Percentiles rank a stretch among this genome's conserved stretches.
These are phyloP conservation scores for Auriscalpium vulgare DNA, from an alignment of 768 basidiomycete species.

Conservation along the genomic window DNA sequence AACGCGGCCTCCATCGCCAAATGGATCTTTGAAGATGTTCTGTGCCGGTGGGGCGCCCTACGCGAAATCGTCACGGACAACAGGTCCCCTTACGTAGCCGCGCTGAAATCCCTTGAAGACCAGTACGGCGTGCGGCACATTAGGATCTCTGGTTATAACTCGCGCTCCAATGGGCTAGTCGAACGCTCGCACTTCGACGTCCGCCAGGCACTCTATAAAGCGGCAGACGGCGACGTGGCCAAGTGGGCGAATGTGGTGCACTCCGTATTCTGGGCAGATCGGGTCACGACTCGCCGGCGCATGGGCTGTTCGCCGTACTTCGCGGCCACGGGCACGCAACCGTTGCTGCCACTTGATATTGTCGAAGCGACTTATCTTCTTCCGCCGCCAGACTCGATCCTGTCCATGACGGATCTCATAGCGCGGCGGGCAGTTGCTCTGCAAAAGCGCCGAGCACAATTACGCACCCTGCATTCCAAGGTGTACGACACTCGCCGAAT, in stretches of 20 bases:
- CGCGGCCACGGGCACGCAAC: slow-evolving; percentile 13
- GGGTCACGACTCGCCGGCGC: slow-evolving; percentile 20
- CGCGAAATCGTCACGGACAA: slow-evolving; percentile 36
- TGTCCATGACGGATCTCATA: slow-evolving; percentile 14
- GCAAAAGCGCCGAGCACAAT: too few species aligned
- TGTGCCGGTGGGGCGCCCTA: slow-evolving; percentile 33
- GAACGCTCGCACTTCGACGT: slow-evolving; percentile 26
- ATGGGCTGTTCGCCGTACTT: slow-evolving; percentile 27
- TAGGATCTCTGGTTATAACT: slow-evolving; percentile 35
- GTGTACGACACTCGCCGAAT: too few species aligned
- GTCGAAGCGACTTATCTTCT: slow-evolving; percentile 13
- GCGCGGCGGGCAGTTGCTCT: too few species aligned
- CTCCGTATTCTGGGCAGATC: slow-evolving; percentile 30
- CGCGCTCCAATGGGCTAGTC: slow-evolving; percentile 30
- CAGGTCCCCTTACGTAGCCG: slow-evolving; percentile 22
- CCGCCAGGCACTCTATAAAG: slow-evolving; percentile 28
- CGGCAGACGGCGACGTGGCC: slow-evolving; percentile 21
- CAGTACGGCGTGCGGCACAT: slow-evolving; percentile 31
- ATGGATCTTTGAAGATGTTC: slow-evolving; percentile 30
- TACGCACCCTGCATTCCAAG: too few species aligned
- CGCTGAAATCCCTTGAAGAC: slow-evolving; percentile 17
- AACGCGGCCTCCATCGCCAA: slow-evolving; percentile 19
- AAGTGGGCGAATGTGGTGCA: slow-evolving; percentile 25
- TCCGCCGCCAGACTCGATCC: not conserved
- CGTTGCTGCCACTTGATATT: slow-evolving; percentile 17